Conservation (phyloP, 164 flowering plant species). For the Cinnamomum micranthum region DNA sequence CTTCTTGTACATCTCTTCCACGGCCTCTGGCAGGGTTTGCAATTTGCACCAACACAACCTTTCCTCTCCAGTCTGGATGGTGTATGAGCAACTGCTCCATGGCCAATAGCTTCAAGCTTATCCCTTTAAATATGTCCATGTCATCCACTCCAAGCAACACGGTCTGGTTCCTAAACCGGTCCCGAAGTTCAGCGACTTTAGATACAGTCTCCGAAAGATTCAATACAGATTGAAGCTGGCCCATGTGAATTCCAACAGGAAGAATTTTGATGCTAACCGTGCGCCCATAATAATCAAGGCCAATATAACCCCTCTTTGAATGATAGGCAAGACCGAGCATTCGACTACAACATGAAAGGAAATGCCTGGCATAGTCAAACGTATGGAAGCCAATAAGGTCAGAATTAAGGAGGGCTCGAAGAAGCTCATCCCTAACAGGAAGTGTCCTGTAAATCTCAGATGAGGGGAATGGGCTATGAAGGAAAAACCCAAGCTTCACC, state of each 20-base stretch:
- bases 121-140: slow-evolving; percentile 69
- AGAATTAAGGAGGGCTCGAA: slow-evolving; percentile 53
- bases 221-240: slow-evolving; percentile 44
- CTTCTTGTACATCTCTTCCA: slow-evolving; percentile 57
- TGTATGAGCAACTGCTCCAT: slow-evolving; percentile 52
- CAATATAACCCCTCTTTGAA: slow-evolving; percentile 60
- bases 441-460: slow-evolving; percentile 61
- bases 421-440: slow-evolving; percentile 53
- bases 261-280: slow-evolving; percentile 62
- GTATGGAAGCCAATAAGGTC: slow-evolving; percentile 65
- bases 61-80: slow-evolving; percentile 46
- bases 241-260: slow-evolving; percentile 60
- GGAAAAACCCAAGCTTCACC: slow-evolving; percentile 55
- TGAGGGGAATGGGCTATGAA: slow-evolving; percentile 64
- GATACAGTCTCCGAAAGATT: slow-evolving; percentile 46
- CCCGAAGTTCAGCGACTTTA: slow-evolving; percentile 31
- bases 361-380: slow-evolving; percentile 62
- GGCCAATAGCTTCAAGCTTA: slow-evolving; percentile 56
- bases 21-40: slow-evolving; percentile 66
- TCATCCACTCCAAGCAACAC: slow-evolving; percentile 66
- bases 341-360: slow-evolving; percentile 67
- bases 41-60: slow-evolving; percentile 54
- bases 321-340: slow-evolving; percentile 63
- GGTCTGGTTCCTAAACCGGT: slow-evolving; percentile 31
- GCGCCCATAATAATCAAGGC: slow-evolving; percentile 56